Evolutionary conservation across 1,284 basidiomycete genomes (phyloP).

Genomic region (Rhodotorula sp.): DNA sequence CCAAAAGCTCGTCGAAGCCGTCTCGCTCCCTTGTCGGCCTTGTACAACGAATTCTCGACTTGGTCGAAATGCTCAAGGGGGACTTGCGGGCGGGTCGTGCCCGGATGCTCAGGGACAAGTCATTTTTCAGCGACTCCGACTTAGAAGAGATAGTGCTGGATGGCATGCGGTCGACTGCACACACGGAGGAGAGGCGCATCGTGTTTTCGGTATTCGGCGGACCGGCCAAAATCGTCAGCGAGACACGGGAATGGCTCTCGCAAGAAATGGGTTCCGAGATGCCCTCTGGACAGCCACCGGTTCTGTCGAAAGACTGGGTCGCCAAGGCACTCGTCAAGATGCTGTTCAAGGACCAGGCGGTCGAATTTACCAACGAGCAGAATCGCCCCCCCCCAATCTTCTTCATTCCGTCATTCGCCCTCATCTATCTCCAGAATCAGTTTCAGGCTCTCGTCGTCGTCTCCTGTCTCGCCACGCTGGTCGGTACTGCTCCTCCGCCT

Average conservation of each 20-base stretch:
- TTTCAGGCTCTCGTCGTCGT: conserved; percentile 67
- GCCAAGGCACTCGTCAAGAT: conserved; percentile 37
- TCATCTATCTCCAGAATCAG: conserved; percentile 64
- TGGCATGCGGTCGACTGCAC: no score
- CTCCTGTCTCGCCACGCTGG: conserved; percentile 59
- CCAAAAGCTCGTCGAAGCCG: no score
- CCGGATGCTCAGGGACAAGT: conserved; percentile 57
- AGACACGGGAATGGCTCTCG: conserved; percentile 4
- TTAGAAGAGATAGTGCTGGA: conserved; percentile 54
- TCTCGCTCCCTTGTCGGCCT: conserved; percentile 52
- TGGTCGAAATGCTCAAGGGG: conserved; percentile 61
- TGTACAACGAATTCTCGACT: conserved; percentile 54
- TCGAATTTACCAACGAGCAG: conserved; percentile 17
- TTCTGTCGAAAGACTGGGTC: conserved; percentile 49
- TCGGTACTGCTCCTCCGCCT: no score
- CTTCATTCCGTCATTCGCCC: conserved; percentile 57
- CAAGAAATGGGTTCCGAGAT: background rate
- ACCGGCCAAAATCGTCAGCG: background rate
- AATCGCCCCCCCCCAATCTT: conserved; percentile 61
- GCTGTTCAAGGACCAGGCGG: conserved; percentile 27
- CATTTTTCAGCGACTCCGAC: conserved; percentile 54
- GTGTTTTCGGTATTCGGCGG: no score
- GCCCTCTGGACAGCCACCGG: background rate
- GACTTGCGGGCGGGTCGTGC: conserved; percentile 61
- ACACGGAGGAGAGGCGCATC: no score